These are phyloP conservation scores for Graphilbum fragrans DNA, from an alignment of 2,329 filamentous ascomycete genomes.

Conservation along the genomic window DNA sequence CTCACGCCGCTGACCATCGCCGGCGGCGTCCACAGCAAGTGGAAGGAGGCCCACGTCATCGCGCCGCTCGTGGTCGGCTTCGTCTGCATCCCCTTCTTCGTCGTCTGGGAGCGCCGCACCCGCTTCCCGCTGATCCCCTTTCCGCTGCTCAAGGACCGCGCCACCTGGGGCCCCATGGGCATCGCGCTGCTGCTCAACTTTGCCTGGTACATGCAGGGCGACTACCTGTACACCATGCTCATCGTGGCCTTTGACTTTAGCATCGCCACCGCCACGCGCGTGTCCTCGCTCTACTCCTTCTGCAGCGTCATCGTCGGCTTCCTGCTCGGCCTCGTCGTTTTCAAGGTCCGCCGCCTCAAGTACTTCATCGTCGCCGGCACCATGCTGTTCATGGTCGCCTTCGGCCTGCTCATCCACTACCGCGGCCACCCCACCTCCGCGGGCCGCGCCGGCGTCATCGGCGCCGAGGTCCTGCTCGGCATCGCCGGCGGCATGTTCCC, in stretches of 20 bases:
- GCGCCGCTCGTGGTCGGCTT: constrained; percentile 32
- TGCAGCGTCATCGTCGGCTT: constrained; percentile 45
- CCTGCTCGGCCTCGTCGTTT: constrained; percentile 43
- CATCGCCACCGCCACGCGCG: constrained; percentile 41
- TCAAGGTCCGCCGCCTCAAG: constrained; percentile 46
- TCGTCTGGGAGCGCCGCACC: constrained; percentile 34
- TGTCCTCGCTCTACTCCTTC: constrained; percentile 46
- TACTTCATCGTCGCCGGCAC: constrained; percentile 51
- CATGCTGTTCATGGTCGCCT: constrained; percentile 49
- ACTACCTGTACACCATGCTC: constrained; percentile 53
- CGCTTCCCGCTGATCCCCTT: constrained; percentile 48
- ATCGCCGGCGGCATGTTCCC: constrained; percentile 52
- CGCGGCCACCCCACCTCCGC: constrained; percentile 35
- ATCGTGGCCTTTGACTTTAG: constrained; percentile 49
- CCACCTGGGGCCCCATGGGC: constrained; percentile 50
- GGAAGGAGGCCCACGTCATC: constrained; percentile 26
- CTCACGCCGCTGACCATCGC: constrained; percentile 33
- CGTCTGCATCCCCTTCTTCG: constrained; percentile 35
- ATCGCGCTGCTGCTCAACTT: constrained; percentile 45
- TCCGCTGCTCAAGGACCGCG: constrained; percentile 46
- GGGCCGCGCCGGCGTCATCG: constrained; percentile 44
- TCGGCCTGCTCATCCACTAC: constrained; percentile 51
- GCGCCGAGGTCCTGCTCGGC: constrained; percentile 49
- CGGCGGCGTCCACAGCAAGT: constrained; percentile 25
- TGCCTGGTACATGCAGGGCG: constrained; percentile 50